Percentiles rank a stretch among this genome's conserved stretches.
These are phyloP conservation scores for Fusarium miscanthi DNA, from an alignment of 2,329 filamentous ascomycete genomes.

Conservation along the genomic window DNA sequence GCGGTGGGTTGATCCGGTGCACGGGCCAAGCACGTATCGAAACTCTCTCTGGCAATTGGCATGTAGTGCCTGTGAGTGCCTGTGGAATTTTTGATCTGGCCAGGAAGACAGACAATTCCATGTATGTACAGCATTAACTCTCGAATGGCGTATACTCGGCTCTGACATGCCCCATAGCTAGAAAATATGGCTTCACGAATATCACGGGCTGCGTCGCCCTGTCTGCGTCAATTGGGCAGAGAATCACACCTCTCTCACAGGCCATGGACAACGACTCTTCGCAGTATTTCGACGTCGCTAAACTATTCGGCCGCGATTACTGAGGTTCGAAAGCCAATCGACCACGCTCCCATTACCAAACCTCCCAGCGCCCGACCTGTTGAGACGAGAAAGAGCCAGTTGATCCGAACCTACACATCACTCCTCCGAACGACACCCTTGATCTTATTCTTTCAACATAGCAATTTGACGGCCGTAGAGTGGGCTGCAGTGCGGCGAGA, in stretches of 20 bases:
- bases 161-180: slow-evolving; percentile 1
- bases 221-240: slow-evolving; percentile 42
- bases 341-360: slow-evolving; percentile 74
- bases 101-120: slow-evolving; percentile 12
- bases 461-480: slow-evolving; percentile 76
- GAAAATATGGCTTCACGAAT: slow-evolving; percentile 41
- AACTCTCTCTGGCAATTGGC: slow-evolving; percentile 16
- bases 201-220: slow-evolving; percentile 35
- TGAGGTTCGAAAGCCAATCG: slow-evolving; percentile 53
- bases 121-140: slow-evolving; percentile 17
- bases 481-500: slow-evolving; percentile 59
- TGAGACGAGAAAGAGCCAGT: slow-evolving; percentile 89
- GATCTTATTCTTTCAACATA: slow-evolving; percentile 83
- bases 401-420: slow-evolving; percentile 87
- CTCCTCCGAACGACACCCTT: slow-evolving; percentile 86
- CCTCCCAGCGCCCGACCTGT: slow-evolving; percentile 88
- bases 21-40: slow-evolving; percentile 21
- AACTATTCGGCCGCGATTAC: slow-evolving; percentile 42
- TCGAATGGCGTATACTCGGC: background rate
- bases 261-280: slow-evolving; percentile 37
- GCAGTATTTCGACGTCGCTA: slow-evolving; percentile 45
- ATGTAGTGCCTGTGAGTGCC: slow-evolving; percentile 4
- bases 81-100: slow-evolving; percentile 39
- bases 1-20: slow-evolving; percentile 43
- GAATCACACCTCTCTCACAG: slow-evolving; percentile 24